These are phyloP conservation scores for Aspergillus nidulans DNA, from an alignment of 495 filamentous ascomycete species.

Conservation along the genomic window DNA sequence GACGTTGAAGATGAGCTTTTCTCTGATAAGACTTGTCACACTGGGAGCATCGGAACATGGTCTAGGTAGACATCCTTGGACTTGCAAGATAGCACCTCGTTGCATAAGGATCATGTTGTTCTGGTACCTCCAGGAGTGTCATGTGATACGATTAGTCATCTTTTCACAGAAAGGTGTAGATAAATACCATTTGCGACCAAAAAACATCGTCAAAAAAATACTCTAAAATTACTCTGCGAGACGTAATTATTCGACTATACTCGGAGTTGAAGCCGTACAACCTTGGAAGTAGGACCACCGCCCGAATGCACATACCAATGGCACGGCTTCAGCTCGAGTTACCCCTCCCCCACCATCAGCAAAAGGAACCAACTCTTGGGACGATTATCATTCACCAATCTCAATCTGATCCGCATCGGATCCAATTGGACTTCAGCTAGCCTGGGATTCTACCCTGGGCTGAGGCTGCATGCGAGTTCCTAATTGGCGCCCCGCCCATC, in stretches of 20 bases:
- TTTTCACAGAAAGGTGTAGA: not conserved
- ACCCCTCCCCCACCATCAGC: constrained; percentile 2
- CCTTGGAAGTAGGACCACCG: too few species aligned
- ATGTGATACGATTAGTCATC: constrained; percentile 4
- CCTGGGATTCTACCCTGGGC: not conserved
- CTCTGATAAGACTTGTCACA: constrained; percentile 32
- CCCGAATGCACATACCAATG: not conserved
- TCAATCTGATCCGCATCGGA: not conserved
- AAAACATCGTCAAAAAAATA: too few species aligned
- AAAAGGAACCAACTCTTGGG: not conserved
- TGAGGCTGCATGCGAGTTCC: not conserved
- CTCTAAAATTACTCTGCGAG: too few species aligned
- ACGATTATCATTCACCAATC: not conserved
- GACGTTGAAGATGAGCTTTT: constrained; percentile 30
- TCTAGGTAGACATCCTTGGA: not conserved
- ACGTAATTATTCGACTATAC: not conserved
- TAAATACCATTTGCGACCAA: too few species aligned
- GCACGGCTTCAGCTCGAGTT: not conserved
- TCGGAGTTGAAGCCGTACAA: not conserved
- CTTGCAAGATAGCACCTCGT: not conserved
- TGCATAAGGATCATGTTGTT: not conserved
- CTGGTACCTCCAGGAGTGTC: not conserved
- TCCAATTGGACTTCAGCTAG: not conserved
- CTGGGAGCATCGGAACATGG: constrained; percentile 31
- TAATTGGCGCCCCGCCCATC: constrained; percentile 10